These are phyloP conservation scores for Backusella tuberculispora DNA, from an alignment of 192 early-diverging fungal species.

Conservation along the genomic window DNA sequence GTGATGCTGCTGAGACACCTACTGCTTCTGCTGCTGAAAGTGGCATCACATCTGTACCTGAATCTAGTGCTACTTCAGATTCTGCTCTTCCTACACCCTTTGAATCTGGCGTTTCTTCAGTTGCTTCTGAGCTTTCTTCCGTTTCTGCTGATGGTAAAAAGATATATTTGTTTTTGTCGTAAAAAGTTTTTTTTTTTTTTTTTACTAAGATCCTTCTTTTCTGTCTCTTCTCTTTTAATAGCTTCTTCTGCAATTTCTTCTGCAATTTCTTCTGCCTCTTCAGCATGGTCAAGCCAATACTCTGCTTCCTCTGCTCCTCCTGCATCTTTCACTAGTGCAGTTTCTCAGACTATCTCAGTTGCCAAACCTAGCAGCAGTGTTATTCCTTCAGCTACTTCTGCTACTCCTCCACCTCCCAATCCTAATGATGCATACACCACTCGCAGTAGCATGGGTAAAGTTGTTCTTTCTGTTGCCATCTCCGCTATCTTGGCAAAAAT, in stretches of 20 bases:
- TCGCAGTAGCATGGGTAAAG: background rate
- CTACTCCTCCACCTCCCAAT: background rate
- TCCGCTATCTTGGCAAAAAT: constrained; percentile 5
- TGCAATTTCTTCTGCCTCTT: constrained; percentile 1
- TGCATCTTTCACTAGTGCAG: constrained; percentile 1
- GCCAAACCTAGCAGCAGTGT: background rate
- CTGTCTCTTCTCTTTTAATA: background rate
- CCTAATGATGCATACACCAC: background rate
- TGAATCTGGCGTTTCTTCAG: constrained; percentile 9
- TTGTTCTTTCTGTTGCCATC: constrained; percentile 6
- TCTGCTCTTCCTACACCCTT: background rate
- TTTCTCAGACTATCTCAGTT: background rate
- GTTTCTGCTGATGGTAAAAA: constrained; percentile 2
- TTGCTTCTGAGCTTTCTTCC: background rate
- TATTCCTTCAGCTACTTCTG: background rate
- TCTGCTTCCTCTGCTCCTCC: background rate
- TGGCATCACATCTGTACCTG: background rate
- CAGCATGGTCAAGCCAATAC: background rate
- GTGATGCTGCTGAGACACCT: constrained; percentile 1
- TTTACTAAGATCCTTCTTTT: background rate
- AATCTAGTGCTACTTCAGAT: background rate
- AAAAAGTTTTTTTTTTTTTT: background rate
- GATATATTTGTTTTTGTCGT: background rate
- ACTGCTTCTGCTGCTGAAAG: constrained; percentile 9
- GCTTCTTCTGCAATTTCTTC: background rate